Percentiles rank a stretch among this genome's conserved stretches.
These are phyloP conservation scores for Logfia minima DNA, from an alignment of 129 eudicot species.

Conservation along the genomic window DNA sequence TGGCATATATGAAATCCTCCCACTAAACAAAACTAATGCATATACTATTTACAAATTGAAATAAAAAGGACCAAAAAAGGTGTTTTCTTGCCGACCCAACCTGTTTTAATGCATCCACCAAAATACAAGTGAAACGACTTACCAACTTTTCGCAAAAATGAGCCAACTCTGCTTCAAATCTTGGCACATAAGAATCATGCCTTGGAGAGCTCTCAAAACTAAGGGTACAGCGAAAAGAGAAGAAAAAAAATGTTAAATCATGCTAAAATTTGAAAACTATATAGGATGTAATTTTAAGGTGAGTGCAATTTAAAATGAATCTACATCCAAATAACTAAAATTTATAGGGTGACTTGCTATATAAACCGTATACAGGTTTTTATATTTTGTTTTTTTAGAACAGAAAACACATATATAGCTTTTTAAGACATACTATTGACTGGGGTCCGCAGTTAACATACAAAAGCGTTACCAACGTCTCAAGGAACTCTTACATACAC, in stretches of 20 bases:
- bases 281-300: neutral
- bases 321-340: neutral
- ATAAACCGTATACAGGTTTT: no score
- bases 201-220: constrained; percentile 95
- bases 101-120: neutral
- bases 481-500: no score
- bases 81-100: neutral
- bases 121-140: constrained; percentile 26
- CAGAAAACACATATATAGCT: neutral
- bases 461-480: neutral
- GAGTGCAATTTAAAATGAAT: neutral
- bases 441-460: neutral
- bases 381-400: neutral
- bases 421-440: neutral
- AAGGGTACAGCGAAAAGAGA: constrained; percentile 14
- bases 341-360: neutral
- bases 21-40: neutral
- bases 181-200: constrained; percentile 88
- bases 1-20: neutral
- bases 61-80: neutral
- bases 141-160: constrained; percentile 96
- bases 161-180: constrained; percentile 95
- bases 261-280: neutral
- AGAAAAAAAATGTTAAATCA: neutral
- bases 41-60: neutral